Percentiles rank a stretch among this genome's conserved stretches.
Conservation (phyloP, 768 basidiomycete genomes). For the Chalciporus sphaerocephalus region DNA sequence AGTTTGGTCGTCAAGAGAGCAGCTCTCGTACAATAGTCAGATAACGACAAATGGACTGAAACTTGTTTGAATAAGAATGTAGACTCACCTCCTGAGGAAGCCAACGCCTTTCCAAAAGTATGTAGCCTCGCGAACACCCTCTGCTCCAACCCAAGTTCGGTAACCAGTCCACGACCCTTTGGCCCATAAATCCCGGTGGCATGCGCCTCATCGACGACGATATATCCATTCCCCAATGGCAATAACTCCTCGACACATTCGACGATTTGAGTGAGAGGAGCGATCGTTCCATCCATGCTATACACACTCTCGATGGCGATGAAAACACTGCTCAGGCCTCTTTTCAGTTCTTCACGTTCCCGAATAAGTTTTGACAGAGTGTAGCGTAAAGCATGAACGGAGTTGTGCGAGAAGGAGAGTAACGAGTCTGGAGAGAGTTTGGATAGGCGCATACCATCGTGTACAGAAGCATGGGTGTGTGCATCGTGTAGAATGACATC, state of each 20-base stretch:
- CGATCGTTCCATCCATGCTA: slow-evolving; percentile 93
- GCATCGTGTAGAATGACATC: slow-evolving; percentile 83
- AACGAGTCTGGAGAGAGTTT: slow-evolving; percentile 38
- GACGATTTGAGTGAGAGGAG: slow-evolving; percentile 67
- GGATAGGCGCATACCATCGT: slow-evolving; percentile 79
- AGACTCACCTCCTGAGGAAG: slow-evolving; percentile 75
- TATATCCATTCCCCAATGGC: slow-evolving; percentile 58
- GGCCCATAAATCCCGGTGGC: slow-evolving; percentile 87
- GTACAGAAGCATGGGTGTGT: slow-evolving; percentile 85
- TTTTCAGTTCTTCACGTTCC: slow-evolving; percentile 34
- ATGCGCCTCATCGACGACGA: slow-evolving; percentile 92
- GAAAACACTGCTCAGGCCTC: slow-evolving; percentile 54
- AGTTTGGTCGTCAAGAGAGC: slow-evolving; percentile 69
- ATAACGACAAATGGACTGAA: no score
- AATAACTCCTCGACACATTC: slow-evolving; percentile 57
- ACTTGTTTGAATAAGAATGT: not conserved
- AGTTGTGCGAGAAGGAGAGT: slow-evolving; percentile 70
- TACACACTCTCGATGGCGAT: slow-evolving; percentile 87
- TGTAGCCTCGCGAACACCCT: slow-evolving; percentile 75
- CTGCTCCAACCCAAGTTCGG: slow-evolving; percentile 61
- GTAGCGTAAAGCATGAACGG: slow-evolving; percentile 43
- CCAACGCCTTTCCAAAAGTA: slow-evolving; percentile 92
- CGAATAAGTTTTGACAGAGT: slow-evolving; percentile 41
- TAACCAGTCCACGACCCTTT: slow-evolving; percentile 70
- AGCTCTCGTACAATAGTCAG: no score